Percentiles rank a stretch among this genome's conserved stretches.
These are phyloP conservation scores for Neurospora terricola DNA, from an alignment of 495 filamentous ascomycete genomes.

Conservation along the genomic window DNA sequence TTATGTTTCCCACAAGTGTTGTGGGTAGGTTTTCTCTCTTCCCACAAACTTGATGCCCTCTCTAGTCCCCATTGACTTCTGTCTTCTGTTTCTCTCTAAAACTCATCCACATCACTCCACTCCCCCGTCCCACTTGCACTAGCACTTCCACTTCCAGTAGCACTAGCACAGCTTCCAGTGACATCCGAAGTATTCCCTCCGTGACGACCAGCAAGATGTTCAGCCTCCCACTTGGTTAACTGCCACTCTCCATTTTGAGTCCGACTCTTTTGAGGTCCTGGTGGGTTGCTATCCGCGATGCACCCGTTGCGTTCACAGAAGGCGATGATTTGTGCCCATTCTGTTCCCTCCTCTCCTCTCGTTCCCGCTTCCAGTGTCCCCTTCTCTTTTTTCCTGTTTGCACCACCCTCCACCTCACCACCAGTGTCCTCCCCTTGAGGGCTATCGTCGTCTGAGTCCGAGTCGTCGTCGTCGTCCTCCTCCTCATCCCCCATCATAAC, in stretches of 20 bases:
- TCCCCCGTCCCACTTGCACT: not conserved
- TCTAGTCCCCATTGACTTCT: not conserved
- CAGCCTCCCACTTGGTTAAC: not conserved
- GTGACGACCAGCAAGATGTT: not conserved
- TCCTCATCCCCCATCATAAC: constrained; percentile 23
- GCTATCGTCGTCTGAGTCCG: not conserved
- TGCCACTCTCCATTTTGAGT: not conserved
- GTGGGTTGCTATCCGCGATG: not conserved
- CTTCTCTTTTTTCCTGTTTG: not conserved
- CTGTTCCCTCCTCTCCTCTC: not conserved
- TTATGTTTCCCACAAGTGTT: too few relatives aligned
- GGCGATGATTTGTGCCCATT: not conserved
- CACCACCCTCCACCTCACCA: not conserved
- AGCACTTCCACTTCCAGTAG: not conserved
- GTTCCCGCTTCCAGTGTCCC: not conserved
- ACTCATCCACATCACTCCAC: not conserved
- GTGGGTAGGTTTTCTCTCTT: not conserved
- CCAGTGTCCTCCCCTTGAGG: too few relatives aligned
- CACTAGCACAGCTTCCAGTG: not conserved
- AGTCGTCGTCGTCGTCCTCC: constrained; percentile 7
- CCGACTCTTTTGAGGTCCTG: not conserved
- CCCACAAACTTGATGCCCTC: not conserved
- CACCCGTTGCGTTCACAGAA: not conserved
- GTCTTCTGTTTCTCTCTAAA: not conserved
- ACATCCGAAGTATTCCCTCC: too few relatives aligned